Base-by-base conservation (phyloP, 495 filamentous ascomycete species). In the Penicillium arizonense region DNA sequence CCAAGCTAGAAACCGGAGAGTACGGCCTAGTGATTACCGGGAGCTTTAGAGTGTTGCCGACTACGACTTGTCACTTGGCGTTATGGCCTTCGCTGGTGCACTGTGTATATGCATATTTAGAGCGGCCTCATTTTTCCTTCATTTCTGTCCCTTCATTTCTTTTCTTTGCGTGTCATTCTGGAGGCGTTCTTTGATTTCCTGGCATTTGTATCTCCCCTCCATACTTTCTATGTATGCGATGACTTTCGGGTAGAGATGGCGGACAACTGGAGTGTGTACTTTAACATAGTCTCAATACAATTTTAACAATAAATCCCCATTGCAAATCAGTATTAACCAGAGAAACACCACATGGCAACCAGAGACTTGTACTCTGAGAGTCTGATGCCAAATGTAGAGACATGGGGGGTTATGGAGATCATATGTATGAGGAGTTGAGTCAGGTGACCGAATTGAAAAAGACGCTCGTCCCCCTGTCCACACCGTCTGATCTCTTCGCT, bases 1-100 rank as follows among this genome's bases (percentile, higher is more conserved):
- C 63, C 87, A 90, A 69, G 87, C 88, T 50, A 76, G 87, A 47
- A 84, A 90, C 53, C 84, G 88, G 53, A 75, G 87, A 55, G 84
- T 87, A 47, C 79, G 94, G 40, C 90, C 91, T 14, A 92, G 88
- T 64, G 95, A 98, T 71, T 97, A 93, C 56, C 78, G 86, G 38
- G 89, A 94, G 71, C 74, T 95, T n/a, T 92, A 30, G 67, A 81
- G 46, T 36, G 44, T 24, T 32, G n/a, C 24, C 38, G 30, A 16
- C 3, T 23, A 30, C 50, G 35, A 16, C 35, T 50, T 45, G 20
- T 9, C 30, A 26, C 28, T 30, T 50, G 48, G 23, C 20, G 33
- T 43, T 42, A 11, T 55, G 37, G 36, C 26, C 35, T 47, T 38
- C 12, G n/a, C 2, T 21, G 16, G 50, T 12, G 35, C 46, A 53